Base-by-base conservation (phyloP, 1,284 basidiomycete genomes). In the Ceratobasidium sp. region DNA sequence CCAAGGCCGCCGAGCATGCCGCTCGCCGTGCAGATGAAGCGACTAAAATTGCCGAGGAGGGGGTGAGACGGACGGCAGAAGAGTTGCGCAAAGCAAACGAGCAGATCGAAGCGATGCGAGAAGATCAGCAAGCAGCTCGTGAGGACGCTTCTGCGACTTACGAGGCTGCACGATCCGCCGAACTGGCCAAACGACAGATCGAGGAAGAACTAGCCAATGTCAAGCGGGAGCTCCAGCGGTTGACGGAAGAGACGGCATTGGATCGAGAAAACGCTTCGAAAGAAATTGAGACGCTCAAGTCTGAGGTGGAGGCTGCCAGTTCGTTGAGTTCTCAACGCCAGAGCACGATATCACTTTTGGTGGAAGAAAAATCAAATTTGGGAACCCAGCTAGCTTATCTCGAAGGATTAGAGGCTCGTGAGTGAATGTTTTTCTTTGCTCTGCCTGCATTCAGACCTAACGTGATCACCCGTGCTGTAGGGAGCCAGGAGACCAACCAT, bases 201-300 rank as follows among this genome's bases (percentile, higher is more conserved):
- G 71, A 72, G 73, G 85, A 87, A 64, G 85, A 85, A 74, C 85
- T 84, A 75, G 85, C 87, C 44, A 88, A 87, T 35, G 46, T 75
- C 35, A 73, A 73, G 52, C 64, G 69, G 41, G 89, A 91, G 73
- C 76, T 91, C n/a, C 80, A 80, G 13, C 83, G 82, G 50, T 70
- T 87, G 49, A 82, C 78, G 61, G 89, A 91, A 77, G 83, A 88
- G 73, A 89, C 90, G 4, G 83, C 91, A 66, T 88, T 89, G 73
- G 85, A 89, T 28, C 84, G 91, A 57, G 88, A 93, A 78, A 83
- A 84, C 21, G 88, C 91, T 4, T 78, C 88, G 66, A 78, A 79
- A 71, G 79, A 78, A 76, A 78, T 81, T 55, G 85, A 85, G 66
- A 78, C 78, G 49, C 77, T 82, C 7, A 86, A 86, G 73, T 81